Percentiles rank a stretch among this genome's conserved stretches.
Conservation (phyloP, 2,329 filamentous ascomycete genomes). For the Fusarium neocosmosporiellum region DNA sequence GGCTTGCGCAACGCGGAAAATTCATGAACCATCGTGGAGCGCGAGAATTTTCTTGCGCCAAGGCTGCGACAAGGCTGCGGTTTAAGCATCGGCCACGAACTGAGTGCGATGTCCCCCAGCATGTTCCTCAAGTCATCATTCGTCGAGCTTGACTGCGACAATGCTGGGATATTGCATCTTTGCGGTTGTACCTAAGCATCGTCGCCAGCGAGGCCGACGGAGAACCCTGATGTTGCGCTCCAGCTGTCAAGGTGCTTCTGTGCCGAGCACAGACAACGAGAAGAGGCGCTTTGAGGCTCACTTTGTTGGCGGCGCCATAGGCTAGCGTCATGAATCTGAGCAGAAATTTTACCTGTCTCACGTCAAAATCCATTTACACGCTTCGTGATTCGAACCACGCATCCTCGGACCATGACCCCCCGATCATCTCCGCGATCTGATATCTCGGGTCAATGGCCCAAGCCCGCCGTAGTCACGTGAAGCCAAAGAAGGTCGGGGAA, state of each 20-base stretch:
- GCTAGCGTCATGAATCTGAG: neutral
- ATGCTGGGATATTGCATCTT: neutral
- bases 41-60: neutral
- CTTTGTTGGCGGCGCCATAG: neutral
- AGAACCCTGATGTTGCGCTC: neutral
- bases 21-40: neutral
- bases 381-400: neutral
- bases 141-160: neutral
- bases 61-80: no score
- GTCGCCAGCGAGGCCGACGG: neutral
- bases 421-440: neutral
- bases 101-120: neutral
- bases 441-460: conserved; percentile 10
- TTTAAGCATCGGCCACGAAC: neutral
- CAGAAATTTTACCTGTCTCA: neutral
- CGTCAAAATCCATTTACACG: neutral
- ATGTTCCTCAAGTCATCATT: neutral
- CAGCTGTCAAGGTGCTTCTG: neutral
- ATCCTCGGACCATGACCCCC: neutral
- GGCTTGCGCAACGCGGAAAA: neutral
- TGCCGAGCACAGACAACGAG: neutral
- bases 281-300: neutral
- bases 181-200: neutral
- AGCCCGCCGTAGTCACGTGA: conserved; percentile 26
- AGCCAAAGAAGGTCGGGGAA: conserved; percentile 25